Percentiles rank a stretch among this genome's conserved stretches.
phyloP scores from a whole-genome alignment of 306 rosid genomes.

The Fagus crenata region DNA sequence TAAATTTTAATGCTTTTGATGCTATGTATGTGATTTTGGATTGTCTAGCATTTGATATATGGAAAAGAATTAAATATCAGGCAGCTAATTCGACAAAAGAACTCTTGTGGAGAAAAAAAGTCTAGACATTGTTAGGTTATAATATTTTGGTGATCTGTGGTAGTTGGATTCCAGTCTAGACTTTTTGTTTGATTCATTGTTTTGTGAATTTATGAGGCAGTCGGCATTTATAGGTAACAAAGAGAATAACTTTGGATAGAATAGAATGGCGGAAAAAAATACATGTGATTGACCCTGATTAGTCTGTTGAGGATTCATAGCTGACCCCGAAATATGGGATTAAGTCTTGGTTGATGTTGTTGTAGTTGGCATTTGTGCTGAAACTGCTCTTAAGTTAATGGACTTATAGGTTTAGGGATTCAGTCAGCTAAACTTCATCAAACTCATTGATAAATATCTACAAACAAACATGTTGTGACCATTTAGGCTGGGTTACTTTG shows the following conservation, averaged over 20 bases:
- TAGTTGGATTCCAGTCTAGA: background rate
- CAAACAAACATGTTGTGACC: too few relatives aligned
- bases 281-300: too few relatives aligned
- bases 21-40: background rate
- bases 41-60: background rate
- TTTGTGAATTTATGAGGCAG: background rate
- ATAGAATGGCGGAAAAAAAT: too few relatives aligned
- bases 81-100: background rate
- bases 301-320: too few relatives aligned
- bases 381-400: background rate
- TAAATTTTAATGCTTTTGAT: background rate
- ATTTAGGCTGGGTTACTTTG: too few relatives aligned
- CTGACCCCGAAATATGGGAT: too few relatives aligned
- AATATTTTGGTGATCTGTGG: background rate
- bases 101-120: background rate
- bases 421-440: too few relatives aligned
- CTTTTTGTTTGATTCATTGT: background rate
- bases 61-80: background rate
- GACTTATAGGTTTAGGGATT: background rate
- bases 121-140: background rate
- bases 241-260: too few relatives aligned
- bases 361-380: background rate
- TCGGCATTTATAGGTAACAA: background rate
- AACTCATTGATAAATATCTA: too few relatives aligned
- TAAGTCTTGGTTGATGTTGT: too few relatives aligned